Percentiles rank a stretch among this genome's conserved stretches.
phyloP scores from a whole-genome alignment of 148 eudicot genomes.

The Hydrangea macrophylla region DNA sequence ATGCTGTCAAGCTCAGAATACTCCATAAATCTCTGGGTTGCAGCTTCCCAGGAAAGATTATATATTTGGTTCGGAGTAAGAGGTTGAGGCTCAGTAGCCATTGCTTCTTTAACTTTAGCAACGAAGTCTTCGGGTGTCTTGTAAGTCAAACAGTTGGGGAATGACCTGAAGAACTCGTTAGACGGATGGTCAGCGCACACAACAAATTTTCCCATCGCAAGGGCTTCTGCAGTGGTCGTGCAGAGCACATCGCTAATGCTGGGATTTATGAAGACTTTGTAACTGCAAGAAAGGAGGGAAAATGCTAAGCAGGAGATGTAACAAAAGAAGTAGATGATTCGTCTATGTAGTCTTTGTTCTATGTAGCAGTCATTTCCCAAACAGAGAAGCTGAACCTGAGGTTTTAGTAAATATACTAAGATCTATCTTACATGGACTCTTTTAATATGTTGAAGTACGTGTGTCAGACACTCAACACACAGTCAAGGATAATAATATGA shows the following conservation, averaged over 20 bases:
- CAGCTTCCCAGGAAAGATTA: slow-evolving; percentile 96
- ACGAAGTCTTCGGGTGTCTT: slow-evolving; percentile 83
- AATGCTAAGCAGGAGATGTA: background rate
- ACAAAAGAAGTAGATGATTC: background rate
- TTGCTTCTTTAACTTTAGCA: slow-evolving; percentile 71
- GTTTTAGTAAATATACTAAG: too few relatives aligned
- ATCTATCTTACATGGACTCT: too few relatives aligned
- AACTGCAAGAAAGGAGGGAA: slow-evolving; percentile 51
- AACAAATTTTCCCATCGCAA: slow-evolving; percentile 98
- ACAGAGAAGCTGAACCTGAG: background rate
- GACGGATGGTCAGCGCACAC: slow-evolving; percentile 98
- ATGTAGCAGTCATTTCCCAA: background rate
- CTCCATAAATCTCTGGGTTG: slow-evolving; percentile 86
- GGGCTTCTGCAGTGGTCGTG: slow-evolving; percentile 98
- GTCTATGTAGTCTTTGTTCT: too few relatives aligned
- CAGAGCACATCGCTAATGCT: slow-evolving; percentile 96
- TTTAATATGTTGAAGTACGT: too few relatives aligned
- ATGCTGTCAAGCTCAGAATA: slow-evolving; percentile 75
- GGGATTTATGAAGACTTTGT: slow-evolving; percentile 92
- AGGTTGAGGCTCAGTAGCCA: slow-evolving; percentile 77
- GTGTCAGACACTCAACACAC: too few relatives aligned
- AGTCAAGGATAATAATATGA: too few relatives aligned
- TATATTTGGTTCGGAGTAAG: slow-evolving; percentile 77
- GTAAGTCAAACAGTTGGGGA: slow-evolving; percentile 88
- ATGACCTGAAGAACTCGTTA: slow-evolving; percentile 85